Evolutionary conservation across 441 rosid species (phyloP), one percentile per base, ranked within the genome.

Genomic region (Adansonia rubrostipa): DNA sequence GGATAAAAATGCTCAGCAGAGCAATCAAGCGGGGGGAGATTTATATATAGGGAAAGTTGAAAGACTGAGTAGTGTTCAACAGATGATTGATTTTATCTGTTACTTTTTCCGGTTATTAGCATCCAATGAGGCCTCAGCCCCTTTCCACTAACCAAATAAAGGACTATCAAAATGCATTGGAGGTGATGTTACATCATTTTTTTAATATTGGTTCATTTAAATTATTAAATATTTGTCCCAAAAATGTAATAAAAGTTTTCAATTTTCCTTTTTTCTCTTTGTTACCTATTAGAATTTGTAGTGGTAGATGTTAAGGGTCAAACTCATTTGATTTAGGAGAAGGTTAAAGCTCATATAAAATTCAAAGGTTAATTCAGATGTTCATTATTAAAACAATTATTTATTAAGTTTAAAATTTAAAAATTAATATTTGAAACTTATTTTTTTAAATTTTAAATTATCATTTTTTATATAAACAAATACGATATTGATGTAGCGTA

Each of bases 1-100:
- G 36, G 33, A 11, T 58, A 7, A 28, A 28, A 28, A 28, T 73
- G 51, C 13, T 58, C 42, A 28, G 62, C 1, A 50, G 45, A n/a
- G 20, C 48, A 63, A 6, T 50, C n/a, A 75, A 75, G 50, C 15
- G 45, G 71, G 71, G 13, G 78, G 36, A 50, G 19, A 64, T 42
- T 28, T 28, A 28, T 51, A 75, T 48, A 75, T 57, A 19, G 48
- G 9, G 54, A 73, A 56, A 57, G 20, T 13, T 56, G 33, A 57
- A 14, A n/a, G n/a, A 4, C 15, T 4, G 8, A 24, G 74, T 53
- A 56, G 63, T 72, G 50, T 9, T 54, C 48, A 40, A 42, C 36
- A 10, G 54, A 57, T 73, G 40, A 57, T 57, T 73, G 48, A 71
- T 71, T 71, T 53, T 53, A 54, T 53, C 48, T 7, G 22, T 53